Evolutionary conservation across 2,329 filamentous ascomycete species (phyloP), one percentile per base, ranked within the genome.

Genomic region (Colletotrichum sp.): DNA sequence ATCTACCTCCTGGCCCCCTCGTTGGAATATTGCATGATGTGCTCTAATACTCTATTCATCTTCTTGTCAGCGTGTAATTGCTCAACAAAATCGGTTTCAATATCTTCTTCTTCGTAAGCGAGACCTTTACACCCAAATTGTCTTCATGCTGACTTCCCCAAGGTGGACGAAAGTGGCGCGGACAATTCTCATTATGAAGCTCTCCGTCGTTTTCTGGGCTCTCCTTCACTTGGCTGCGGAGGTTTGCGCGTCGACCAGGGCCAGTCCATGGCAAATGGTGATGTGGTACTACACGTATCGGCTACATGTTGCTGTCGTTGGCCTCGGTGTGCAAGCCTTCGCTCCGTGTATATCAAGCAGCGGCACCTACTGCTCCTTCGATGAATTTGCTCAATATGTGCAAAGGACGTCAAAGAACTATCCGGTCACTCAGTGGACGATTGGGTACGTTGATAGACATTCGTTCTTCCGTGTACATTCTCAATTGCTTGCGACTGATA

Each of bases 1-100:
- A 49, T 49, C 18, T 49, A 49, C 9, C 0, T 1, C 39, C 39
- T 49, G 0, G 6, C 0, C 9, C 18, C 39, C 0, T 49, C 39
- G 39, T 49, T 49, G 18, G 18, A 49, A 12, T 49, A n/a, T 49
- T n/a, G 39, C 5, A 3, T 21, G 39, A 49, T 49, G 9, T 49
- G 5, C 39, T 49, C 18, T 49, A 0, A 12, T 49, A 6, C 39
- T 49, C 7, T 49, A 7, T 7, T n/a, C 39, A 49, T 49, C 39
- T 49, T 44, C 39, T 10, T 49, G 18, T n/a, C 39, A n/a, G 39
- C 2, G 3, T 49, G 39, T 7, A n/a, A 49, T 3, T n/a, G 3
- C 39, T 49, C 39, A n/a, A 49, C 9, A 1, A 49, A 6, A n/a
- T 49, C 2, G 18, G 18, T 12, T 0, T 9, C 39, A 2, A n/a